These are phyloP conservation scores for Hypoxylon sp. DNA, from an alignment of 2,329 filamentous ascomycete genomes.

Conservation along the genomic window DNA sequence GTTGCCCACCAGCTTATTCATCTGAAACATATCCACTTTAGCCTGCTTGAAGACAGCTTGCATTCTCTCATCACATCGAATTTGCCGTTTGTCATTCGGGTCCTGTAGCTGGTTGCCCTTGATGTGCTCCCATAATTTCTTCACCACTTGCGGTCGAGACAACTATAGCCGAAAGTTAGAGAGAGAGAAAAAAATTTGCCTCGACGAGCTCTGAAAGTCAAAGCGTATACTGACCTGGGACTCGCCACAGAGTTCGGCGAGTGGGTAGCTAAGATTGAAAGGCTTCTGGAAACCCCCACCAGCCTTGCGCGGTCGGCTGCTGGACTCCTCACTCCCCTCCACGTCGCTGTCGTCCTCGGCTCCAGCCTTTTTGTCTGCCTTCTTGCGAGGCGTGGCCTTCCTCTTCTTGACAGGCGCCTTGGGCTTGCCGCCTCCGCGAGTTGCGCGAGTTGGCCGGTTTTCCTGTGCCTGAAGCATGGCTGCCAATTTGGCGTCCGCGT, in stretches of 20 bases:
- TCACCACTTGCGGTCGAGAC: conserved; percentile 94
- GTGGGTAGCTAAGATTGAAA: conserved; percentile 78
- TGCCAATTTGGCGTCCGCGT: conserved; percentile 89
- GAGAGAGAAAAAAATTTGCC: background rate
- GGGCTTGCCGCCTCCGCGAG: conserved; percentile 76
- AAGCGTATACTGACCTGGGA: conserved; percentile 67
- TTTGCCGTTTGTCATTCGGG: conserved; percentile 90
- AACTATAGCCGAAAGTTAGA: conserved; percentile 68
- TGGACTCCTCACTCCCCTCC: conserved; percentile 71
- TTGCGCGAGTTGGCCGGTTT: conserved; percentile 81
- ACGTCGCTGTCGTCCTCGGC: conserved; percentile 85
- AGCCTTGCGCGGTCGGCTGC: conserved; percentile 80
- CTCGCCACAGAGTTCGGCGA: conserved; percentile 80
- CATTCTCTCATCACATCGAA: conserved; percentile 92
- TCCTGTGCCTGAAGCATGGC: conserved; percentile 93
- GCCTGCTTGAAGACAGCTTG: conserved; percentile 92
- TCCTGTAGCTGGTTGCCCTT: conserved; percentile 91
- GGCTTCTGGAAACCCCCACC: conserved; percentile 95
- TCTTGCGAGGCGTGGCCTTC: conserved; percentile 75
- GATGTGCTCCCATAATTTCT: conserved; percentile 96
- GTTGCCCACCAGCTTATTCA: conserved; percentile 95
- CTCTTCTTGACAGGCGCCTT: conserved; percentile 73
- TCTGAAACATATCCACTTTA: conserved; percentile 97
- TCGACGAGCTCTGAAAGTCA: background rate
- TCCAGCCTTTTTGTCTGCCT: conserved; percentile 81